Evolutionary conservation across 306 rosid genomes (phyloP).

Genomic region (barrel medic (Medicago truncatula)): MtrunA17r5.0-ANR NC_053048.1:49580001-49580500

Average conservation of each 20-base stretch:
- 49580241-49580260: not conserved
- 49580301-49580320: no score
- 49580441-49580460: slow-evolving; percentile 51
- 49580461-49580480: slow-evolving; percentile 59
- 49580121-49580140: slow-evolving; percentile 52
- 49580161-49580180: slow-evolving; percentile 62
- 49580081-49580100: slow-evolving; percentile 58
- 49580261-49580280: no score
- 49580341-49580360: no score
- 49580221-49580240: not conserved
- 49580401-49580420: not conserved
- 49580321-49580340: no score
- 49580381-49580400: no score
- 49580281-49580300: no score
- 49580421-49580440: slow-evolving; percentile 51
- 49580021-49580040: no score
- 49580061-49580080: slow-evolving; percentile 52
- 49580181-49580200: slow-evolving; percentile 60
- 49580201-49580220: slow-evolving; percentile 58
- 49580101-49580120: slow-evolving; percentile 54
- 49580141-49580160: slow-evolving; percentile 49
- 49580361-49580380: no score
- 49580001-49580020: not conserved
- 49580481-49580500: slow-evolving; percentile 44
- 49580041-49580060: slow-evolving; percentile 35